Percentiles rank a stretch among this genome's conserved stretches.
These are phyloP conservation scores for Penicillium aurantiogriseum DNA, from an alignment of 2,329 filamentous ascomycete species.

Conservation along the genomic window DNA sequence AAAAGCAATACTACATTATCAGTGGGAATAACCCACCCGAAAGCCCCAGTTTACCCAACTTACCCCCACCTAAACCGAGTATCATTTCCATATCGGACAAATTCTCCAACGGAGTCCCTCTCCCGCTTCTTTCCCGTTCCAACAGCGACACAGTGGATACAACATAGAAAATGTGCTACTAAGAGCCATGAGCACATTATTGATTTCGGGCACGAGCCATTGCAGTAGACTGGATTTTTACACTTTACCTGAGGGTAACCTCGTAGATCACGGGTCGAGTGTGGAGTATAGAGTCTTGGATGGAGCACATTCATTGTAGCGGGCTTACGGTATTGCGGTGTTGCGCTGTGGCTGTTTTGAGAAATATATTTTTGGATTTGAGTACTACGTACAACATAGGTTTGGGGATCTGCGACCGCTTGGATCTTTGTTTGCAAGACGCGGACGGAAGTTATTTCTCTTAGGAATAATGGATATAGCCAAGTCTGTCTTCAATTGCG, in stretches of 20 bases:
- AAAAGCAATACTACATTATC: neutral
- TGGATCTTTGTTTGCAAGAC: neutral
- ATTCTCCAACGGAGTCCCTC: slow-evolving; percentile 2
- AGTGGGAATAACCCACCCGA: slow-evolving; percentile 1
- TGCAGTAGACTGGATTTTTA: neutral
- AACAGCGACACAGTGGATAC: neutral
- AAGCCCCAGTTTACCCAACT: neutral
- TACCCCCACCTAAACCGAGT: neutral
- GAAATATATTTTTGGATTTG: neutral
- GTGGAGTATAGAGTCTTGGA: neutral
- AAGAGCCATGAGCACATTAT: neutral
- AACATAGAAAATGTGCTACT: neutral
- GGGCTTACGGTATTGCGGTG: neutral
- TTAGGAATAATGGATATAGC: neutral
- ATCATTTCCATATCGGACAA: slow-evolving; percentile 10
- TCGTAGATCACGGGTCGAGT: slow-evolving; percentile 6
- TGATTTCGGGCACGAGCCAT: slow-evolving; percentile 6
- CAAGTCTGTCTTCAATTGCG: neutral
- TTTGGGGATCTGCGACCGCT: neutral
- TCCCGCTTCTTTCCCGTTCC: slow-evolving; percentile 2
- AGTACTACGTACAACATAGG: too few relatives aligned
- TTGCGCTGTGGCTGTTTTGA: neutral
- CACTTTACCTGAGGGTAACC: slow-evolving; percentile 2
- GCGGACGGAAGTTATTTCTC: too few relatives aligned
- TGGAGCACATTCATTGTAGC: neutral